Conservation (phyloP, 352 stramenopile genomes). For the Phytophthora aleatoria region DNA sequence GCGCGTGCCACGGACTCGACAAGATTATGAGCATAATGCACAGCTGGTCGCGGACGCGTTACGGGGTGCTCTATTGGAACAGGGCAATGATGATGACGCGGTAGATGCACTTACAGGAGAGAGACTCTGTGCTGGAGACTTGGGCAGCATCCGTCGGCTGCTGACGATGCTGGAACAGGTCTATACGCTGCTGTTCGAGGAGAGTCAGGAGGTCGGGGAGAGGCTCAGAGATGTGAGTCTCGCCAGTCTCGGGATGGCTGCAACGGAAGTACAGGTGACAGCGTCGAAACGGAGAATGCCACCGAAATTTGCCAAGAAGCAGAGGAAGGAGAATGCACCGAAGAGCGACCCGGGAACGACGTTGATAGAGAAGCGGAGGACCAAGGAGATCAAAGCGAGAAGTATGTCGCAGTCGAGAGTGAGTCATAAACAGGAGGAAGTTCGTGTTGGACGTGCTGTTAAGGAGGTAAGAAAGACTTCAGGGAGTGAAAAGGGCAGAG, state of each 20-base stretch:
- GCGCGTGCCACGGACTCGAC: conserved; percentile 55
- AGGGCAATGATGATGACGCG: conserved; percentile 32
- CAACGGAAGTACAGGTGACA: neutral
- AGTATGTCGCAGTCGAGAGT: neutral
- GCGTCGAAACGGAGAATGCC: conserved; percentile 7
- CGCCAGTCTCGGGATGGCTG: conserved; percentile 23
- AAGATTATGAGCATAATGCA: conserved; percentile 89
- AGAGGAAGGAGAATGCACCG: conserved; percentile 12
- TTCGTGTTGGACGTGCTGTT: conserved; percentile 25
- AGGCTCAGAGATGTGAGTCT: conserved; percentile 27
- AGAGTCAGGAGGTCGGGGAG: conserved; percentile 32
- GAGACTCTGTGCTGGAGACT: conserved; percentile 56
- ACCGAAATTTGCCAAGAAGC: conserved; percentile 30
- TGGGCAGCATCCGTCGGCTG: conserved; percentile 53
- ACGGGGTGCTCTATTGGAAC: conserved; percentile 66
- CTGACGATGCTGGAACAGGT: conserved; percentile 66
- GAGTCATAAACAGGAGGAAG: conserved; percentile 31
- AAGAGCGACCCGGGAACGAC: conserved; percentile 23
- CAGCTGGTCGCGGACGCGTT: conserved; percentile 88
- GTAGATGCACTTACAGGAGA: conserved; percentile 61
- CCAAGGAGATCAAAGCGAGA: neutral
- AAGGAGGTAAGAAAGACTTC: neutral
- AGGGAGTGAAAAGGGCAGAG: conserved; percentile 3
- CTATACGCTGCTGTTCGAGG: conserved; percentile 57
- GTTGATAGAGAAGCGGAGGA: conserved; percentile 11